Percentiles rank a stretch among this genome's conserved stretches.
phyloP scores from a whole-genome alignment of 768 basidiomycete species.

The Suillus lakei region DNA sequence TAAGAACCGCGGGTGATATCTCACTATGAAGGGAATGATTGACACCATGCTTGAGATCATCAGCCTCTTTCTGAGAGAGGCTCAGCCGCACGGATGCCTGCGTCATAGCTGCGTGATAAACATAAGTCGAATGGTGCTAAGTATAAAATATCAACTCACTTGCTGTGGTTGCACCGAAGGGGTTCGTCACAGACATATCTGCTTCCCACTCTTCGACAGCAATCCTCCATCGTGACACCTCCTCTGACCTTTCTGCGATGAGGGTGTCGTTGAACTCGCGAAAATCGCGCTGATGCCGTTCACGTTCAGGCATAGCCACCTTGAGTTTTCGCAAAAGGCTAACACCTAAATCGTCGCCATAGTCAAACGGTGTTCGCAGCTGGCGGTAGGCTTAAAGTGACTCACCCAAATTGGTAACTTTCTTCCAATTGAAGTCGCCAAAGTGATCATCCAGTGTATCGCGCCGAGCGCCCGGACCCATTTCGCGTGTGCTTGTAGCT shows the following conservation, averaged over 20 bases:
- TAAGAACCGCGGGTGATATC: slow-evolving; percentile 8
- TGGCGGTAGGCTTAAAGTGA: too few relatives aligned
- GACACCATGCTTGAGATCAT: background rate
- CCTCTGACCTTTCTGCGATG: too few relatives aligned
- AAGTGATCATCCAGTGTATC: slow-evolving; percentile 33
- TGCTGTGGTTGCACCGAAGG: slow-evolving; percentile 15
- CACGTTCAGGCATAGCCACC: background rate
- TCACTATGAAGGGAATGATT: slow-evolving; percentile 9
- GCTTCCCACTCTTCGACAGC: slow-evolving; percentile 27
- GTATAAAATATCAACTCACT: background rate
- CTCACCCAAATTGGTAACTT: background rate
- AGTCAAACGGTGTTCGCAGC: too few relatives aligned
- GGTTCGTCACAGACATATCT: slow-evolving; percentile 26
- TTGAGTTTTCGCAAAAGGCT: background rate
- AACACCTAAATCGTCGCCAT: background rate
- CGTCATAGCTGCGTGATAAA: background rate
- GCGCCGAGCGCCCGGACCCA: slow-evolving; percentile 17
- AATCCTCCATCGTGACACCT: slow-evolving; percentile 14
- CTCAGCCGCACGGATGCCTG: slow-evolving; percentile 10
- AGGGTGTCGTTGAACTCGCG: background rate
- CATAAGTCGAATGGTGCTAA: too few relatives aligned
- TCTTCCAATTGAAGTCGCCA: slow-evolving; percentile 8
- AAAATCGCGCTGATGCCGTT: background rate
- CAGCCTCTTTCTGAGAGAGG: slow-evolving; percentile 15
- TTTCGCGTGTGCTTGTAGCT: slow-evolving; percentile 19